Percentiles rank a stretch among this genome's conserved stretches.
Evolutionary conservation across 257 asterid genomes (phyloP).

Genomic region (Linderniella brevidens): DNA sequence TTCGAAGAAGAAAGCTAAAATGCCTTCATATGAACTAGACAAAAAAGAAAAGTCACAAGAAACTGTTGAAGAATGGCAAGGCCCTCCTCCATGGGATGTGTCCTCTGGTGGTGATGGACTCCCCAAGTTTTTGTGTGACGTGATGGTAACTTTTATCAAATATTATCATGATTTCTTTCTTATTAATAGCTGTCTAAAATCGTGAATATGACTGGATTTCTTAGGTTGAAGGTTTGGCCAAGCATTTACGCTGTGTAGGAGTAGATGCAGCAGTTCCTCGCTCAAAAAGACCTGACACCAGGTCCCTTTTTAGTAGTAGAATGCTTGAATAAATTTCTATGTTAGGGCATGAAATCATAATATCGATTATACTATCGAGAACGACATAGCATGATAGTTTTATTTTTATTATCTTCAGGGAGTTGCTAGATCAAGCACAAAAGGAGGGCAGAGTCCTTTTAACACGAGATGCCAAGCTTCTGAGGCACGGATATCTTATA

Average conservation of each 20-base stretch:
- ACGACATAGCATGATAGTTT: background rate
- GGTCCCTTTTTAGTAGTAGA: slow-evolving; percentile 21
- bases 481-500: slow-evolving; percentile 68
- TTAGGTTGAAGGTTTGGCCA: slow-evolving; percentile 92
- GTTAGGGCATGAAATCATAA: background rate
- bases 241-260: slow-evolving; percentile 90
- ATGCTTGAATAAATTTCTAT: background rate
- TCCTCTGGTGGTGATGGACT: slow-evolving; percentile 68
- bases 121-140: slow-evolving; percentile 88
- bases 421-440: slow-evolving; percentile 58
- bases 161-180: slow-evolving; percentile 1
- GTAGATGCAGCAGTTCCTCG: slow-evolving; percentile 83
- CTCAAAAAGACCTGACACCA: slow-evolving; percentile 63
- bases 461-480: slow-evolving; percentile 77
- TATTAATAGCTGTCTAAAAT: slow-evolving; percentile 1
- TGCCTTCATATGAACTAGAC: slow-evolving; percentile 22
- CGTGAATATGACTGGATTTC: background rate
- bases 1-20: slow-evolving; percentile 45
- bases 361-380: background rate
- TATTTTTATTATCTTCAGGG: slow-evolving; percentile 27
- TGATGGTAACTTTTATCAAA: slow-evolving; percentile 42
- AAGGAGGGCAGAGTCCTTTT: slow-evolving; percentile 75
- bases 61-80: slow-evolving; percentile 50
- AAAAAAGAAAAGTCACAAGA: slow-evolving; percentile 19
- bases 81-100: slow-evolving; percentile 79